phyloP scores from a whole-genome alignment of 768 basidiomycete species.

The Chiua virens region DNA sequence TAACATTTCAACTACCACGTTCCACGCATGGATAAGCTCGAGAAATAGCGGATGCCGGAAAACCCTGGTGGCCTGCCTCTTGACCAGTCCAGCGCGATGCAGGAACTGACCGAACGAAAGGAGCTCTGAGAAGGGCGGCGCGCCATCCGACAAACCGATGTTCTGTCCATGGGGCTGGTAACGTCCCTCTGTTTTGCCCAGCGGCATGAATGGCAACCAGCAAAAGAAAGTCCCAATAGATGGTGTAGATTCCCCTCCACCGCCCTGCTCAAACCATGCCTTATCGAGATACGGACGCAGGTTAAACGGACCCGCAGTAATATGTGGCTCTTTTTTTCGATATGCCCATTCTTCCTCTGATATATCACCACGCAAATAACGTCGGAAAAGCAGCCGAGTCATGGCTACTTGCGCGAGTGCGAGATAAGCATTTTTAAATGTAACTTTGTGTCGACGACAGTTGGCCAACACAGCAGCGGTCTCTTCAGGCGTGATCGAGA shows the following conservation, averaged over 20 bases:
- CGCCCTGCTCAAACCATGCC: constrained; percentile 45
- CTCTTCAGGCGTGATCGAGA: constrained; percentile 27
- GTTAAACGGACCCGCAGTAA: constrained; percentile 50
- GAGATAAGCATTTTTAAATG: constrained; percentile 49
- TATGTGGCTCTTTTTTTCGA: constrained; percentile 47
- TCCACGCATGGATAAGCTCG: constrained; percentile 34
- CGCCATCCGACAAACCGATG: not conserved
- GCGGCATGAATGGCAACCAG: constrained; percentile 47
- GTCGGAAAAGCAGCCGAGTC: constrained; percentile 47
- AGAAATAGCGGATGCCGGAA: constrained; percentile 45
- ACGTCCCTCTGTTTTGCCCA: constrained; percentile 17
- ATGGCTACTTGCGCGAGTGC: constrained; percentile 51
- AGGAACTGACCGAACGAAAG: constrained; percentile 46
- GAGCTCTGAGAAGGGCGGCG: constrained; percentile 41
- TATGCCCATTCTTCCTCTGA: constrained; percentile 49
- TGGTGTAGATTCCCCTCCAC: constrained; percentile 39
- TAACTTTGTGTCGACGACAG: constrained; percentile 42
- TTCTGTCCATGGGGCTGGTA: not conserved
- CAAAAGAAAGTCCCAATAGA: constrained; percentile 46
- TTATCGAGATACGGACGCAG: constrained; percentile 47
- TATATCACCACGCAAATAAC: constrained; percentile 45
- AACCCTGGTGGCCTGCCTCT: constrained; percentile 33
- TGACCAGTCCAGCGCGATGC: constrained; percentile 37
- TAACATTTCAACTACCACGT: constrained; percentile 3
- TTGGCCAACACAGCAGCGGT: constrained; percentile 32